Evolutionary conservation across 2,329 filamentous ascomycete species (phyloP).

Genomic region (Colletotrichum sp.): DNA sequence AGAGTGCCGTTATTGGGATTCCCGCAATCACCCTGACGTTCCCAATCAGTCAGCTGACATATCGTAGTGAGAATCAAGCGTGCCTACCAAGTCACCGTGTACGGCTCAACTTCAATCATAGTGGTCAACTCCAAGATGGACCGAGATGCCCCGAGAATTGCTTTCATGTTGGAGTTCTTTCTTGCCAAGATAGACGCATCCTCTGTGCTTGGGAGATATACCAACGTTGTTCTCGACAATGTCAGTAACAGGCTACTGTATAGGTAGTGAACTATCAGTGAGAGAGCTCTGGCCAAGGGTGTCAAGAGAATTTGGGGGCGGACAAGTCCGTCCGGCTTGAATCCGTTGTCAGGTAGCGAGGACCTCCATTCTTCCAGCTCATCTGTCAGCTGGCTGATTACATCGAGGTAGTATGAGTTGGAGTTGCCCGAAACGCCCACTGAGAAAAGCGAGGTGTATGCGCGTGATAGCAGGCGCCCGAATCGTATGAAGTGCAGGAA

Average conservation of each 20-base stretch:
- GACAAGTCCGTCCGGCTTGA: conserved; percentile 15
- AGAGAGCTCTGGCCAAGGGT: background rate
- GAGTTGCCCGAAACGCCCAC: conserved; percentile 29
- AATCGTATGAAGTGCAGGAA: conserved; percentile 29
- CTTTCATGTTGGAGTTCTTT: conserved; percentile 22
- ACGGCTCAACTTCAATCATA: conserved; percentile 32
- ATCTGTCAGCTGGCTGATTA: conserved; percentile 27
- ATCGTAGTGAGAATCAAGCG: background rate
- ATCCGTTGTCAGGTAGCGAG: conserved; percentile 26
- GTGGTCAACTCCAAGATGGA: conserved; percentile 32
- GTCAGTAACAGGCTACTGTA: conserved; percentile 32
- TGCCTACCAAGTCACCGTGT: conserved; percentile 30
- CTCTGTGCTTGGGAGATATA: conserved; percentile 8
- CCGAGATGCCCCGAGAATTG: conserved; percentile 26
- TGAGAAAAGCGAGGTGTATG: conserved; percentile 32
- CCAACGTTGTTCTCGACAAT: conserved; percentile 29
- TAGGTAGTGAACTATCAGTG: conserved; percentile 27
- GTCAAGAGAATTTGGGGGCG: conserved; percentile 14
- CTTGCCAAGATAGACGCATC: conserved; percentile 1
- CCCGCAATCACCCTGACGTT: conserved; percentile 34
- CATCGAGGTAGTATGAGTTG: conserved; percentile 26
- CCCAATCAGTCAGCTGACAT: background rate
- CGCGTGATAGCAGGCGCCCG: conserved; percentile 29
- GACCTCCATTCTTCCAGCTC: conserved; percentile 33
- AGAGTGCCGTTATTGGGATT: conserved; percentile 40